Evolutionary conservation across 192 early-diverging fungal species (phyloP), one percentile per base, ranked within the genome.

Genomic region (Entomortierella parvispora): DNA sequence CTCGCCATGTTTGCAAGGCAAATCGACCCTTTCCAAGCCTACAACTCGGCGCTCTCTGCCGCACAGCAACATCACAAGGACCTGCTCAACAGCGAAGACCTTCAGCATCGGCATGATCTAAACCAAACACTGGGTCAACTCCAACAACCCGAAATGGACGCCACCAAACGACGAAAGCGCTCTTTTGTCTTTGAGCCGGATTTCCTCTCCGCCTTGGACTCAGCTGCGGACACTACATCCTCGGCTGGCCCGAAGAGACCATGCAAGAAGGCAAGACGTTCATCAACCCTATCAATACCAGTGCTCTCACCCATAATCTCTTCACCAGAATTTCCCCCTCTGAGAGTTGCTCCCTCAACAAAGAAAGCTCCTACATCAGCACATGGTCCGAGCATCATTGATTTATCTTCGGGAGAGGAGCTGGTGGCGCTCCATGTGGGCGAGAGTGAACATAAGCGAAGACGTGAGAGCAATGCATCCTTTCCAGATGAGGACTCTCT

Each of bases 131-230:
- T 43, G 0, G 60, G 53, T 14, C 34, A 26, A 37, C 42, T 51
- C 20, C 55, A 54, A n/a, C 54, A 23, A 3, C 54, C 68, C 11
- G 43, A 62, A 5, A 7, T 29, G 0, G 68, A 71, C 23, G 12
- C 18, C 45, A 20, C 40, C 5, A 43, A 18, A n/a, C 59, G 60
- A 26, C 50, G 60, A 48, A 77, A 77, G 31, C 72, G 65, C 7
- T 44, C 72, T 0, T 47, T 77, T 18, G 52, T 68, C 53, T 77
- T 77, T 63, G 72, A 77, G 34, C 72, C 72, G 31, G 72, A 77
- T 23, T 77, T 77, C 31, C 9, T 63, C 26, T 58, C 58, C 12
- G 72, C 72, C 5, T 47, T 77, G 9, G 72, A 77, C 28, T 60
- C 72, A 4, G 68, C 74, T 5, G 47, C 68, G 3, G 29, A 68